A percentile compares a stretch with the other conserved stretches of the same genome.
Evolutionary conservation across 495 filamentous ascomycete genomes (phyloP).

Genomic region (Trichoderma virens): DNA sequence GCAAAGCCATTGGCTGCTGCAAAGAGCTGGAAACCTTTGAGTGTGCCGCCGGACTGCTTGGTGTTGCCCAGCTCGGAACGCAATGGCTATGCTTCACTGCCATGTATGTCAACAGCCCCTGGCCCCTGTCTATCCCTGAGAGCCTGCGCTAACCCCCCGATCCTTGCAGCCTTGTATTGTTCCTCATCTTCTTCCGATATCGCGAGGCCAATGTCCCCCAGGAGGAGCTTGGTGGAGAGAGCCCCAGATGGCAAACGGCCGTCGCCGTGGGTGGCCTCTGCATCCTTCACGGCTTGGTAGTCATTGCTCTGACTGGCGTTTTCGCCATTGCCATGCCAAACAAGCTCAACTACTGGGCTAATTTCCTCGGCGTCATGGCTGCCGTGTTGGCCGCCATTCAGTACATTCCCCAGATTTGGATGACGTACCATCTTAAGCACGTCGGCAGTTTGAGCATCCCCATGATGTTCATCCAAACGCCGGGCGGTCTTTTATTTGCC

Average conservation of each 20-base stretch:
- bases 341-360: slow-evolving; percentile 66
- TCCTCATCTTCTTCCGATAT: slow-evolving; percentile 73
- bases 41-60: slow-evolving; percentile 76
- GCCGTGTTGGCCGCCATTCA: slow-evolving; percentile 78
- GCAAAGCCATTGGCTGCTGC: slow-evolving; percentile 77
- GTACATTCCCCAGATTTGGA: slow-evolving; percentile 91
- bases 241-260: slow-evolving; percentile 67
- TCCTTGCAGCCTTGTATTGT: slow-evolving; percentile 62
- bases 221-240: slow-evolving; percentile 29
- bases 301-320: slow-evolving; percentile 57
- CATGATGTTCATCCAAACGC: slow-evolving; percentile 98
- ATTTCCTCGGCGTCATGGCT: slow-evolving; percentile 69
- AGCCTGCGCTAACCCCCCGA: background rate
- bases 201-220: slow-evolving; percentile 45
- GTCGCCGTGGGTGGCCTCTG: slow-evolving; percentile 60
- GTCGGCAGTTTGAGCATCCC: slow-evolving; percentile 87
- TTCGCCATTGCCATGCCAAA: slow-evolving; percentile 50
- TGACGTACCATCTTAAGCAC: slow-evolving; percentile 73
- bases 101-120: slow-evolving; percentile 54
- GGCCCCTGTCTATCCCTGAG: background rate
- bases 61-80: slow-evolving; percentile 79
- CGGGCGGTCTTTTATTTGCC: slow-evolving; percentile 83
- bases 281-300: slow-evolving; percentile 59
- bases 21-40: slow-evolving; percentile 68
- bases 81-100: slow-evolving; percentile 88